These are phyloP conservation scores for Diaporthe humulicola DNA, from an alignment of 2,329 filamentous ascomycete species.

Conservation along the genomic window DNA sequence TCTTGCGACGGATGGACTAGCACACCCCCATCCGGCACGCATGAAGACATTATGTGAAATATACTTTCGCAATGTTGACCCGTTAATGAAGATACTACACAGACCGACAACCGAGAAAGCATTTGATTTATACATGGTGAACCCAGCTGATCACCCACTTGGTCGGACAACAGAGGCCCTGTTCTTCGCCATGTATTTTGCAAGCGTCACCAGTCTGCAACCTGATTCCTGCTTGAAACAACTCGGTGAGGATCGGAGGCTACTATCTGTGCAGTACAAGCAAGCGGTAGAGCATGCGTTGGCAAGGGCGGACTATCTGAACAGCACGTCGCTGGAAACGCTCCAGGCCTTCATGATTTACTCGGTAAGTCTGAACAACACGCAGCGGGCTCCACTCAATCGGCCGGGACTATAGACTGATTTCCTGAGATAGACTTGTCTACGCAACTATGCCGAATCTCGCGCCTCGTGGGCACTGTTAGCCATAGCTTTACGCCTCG, in stretches of 20 bases:
- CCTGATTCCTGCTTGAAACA: slow-evolving; percentile 48
- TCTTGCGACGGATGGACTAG: slow-evolving; percentile 3
- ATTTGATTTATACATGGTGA: slow-evolving; percentile 46
- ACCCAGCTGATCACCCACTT: slow-evolving; percentile 42
- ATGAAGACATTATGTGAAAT: slow-evolving; percentile 52
- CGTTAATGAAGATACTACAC: slow-evolving; percentile 60
- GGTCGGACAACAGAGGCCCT: slow-evolving; percentile 50
- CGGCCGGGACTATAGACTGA: background rate
- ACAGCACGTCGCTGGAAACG: slow-evolving; percentile 53
- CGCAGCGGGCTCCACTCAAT: background rate
- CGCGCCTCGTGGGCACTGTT: slow-evolving; percentile 58
- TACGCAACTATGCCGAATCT: slow-evolving; percentile 53
- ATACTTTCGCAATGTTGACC: slow-evolving; percentile 58
- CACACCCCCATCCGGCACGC: slow-evolving; percentile 54
- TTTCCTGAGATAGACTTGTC: slow-evolving; percentile 47
- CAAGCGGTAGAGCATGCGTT: slow-evolving; percentile 54
- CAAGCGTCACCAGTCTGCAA: slow-evolving; percentile 52
- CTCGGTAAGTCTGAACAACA: slow-evolving; percentile 44
- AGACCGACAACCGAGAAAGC: slow-evolving; percentile 53
- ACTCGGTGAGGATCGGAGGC: slow-evolving; percentile 52
- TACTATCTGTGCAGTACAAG: slow-evolving; percentile 50
- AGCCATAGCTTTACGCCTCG: slow-evolving; percentile 57
- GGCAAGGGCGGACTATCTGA: slow-evolving; percentile 58
- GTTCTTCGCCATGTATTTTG: slow-evolving; percentile 59
- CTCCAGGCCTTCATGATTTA: slow-evolving; percentile 59